Conservation (phyloP, 169 alveolate species). For the Plasmodium berghei region DNA sequence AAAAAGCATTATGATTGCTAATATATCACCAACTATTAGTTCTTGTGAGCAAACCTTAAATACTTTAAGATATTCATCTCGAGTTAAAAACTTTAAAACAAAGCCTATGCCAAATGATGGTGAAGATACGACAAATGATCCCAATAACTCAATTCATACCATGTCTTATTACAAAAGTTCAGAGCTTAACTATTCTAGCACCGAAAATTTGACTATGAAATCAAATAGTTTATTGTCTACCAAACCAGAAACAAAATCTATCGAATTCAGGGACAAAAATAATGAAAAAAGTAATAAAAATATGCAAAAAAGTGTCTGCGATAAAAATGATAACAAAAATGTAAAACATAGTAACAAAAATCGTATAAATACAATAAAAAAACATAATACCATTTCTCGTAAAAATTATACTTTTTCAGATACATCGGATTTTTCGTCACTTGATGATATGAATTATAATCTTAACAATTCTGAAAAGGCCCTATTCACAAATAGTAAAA, state of each 20-base stretch:
- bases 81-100: slow-evolving; percentile 95
- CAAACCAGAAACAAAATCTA: slow-evolving; percentile 5
- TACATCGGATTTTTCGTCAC: slow-evolving; percentile 69
- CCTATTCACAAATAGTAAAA: slow-evolving; percentile 12
- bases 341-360: slow-evolving; percentile 3
- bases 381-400: slow-evolving; percentile 1
- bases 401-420: slow-evolving; percentile 46
- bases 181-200: slow-evolving; percentile 8
- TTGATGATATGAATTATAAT: slow-evolving; percentile 62
- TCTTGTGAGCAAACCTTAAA: slow-evolving; percentile 98
- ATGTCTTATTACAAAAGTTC: slow-evolving; percentile 14
- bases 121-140: slow-evolving; percentile 59
- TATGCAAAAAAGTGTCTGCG: slow-evolving; percentile 7
- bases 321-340: slow-evolving; percentile 1
- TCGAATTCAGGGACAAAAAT: slow-evolving; percentile 12
- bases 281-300: slow-evolving; percentile 30
- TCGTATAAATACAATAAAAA: neutral
- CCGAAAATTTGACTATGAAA: neutral
- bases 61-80: slow-evolving; percentile 97
- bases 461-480: slow-evolving; percentile 35
- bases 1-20: slow-evolving; percentile 98
- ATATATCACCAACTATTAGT: slow-evolving; percentile 96
- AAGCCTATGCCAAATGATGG: slow-evolving; percentile 73
- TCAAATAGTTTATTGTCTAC: neutral
- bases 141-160: slow-evolving; percentile 3